Evolutionary conservation across 495 filamentous ascomycete species (phyloP).

Genomic region (Penicillium steckii): DNA sequence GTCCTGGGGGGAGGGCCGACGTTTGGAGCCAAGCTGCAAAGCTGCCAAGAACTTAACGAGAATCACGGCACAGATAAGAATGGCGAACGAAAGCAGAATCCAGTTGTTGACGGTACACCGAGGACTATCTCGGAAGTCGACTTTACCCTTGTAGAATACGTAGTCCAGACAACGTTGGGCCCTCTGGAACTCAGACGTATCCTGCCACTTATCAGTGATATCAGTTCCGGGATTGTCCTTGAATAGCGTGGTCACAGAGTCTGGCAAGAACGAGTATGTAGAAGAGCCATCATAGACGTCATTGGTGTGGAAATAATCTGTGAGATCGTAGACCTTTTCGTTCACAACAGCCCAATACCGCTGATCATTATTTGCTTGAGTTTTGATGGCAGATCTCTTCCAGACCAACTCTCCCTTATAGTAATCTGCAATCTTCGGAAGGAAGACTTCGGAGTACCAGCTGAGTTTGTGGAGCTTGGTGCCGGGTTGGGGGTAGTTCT

Average conservation of each 20-base stretch:
- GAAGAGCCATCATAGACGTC: constrained; percentile 45
- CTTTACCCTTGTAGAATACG: constrained; percentile 76
- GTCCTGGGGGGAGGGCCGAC: constrained; percentile 85
- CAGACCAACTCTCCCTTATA: constrained; percentile 88
- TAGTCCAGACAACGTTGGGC: constrained; percentile 78
- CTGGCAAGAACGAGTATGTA: constrained; percentile 67
- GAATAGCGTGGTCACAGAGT: constrained; percentile 60
- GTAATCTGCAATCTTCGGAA: constrained; percentile 78
- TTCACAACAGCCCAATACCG: constrained; percentile 80
- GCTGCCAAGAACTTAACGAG: constrained; percentile 89
- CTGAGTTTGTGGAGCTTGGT: constrained; percentile 58
- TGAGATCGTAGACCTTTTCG: constrained; percentile 79
- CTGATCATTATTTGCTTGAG: constrained; percentile 61
- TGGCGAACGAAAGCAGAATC: constrained; percentile 81
- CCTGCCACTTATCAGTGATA: constrained; percentile 64
- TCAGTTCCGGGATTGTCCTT: constrained; percentile 75
- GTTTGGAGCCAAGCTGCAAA: constrained; percentile 89
- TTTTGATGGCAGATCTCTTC: constrained; percentile 44
- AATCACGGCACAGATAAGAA: constrained; percentile 78
- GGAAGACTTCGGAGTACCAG: constrained; percentile 76
- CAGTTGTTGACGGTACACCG: constrained; percentile 89
- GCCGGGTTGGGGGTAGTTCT: constrained; percentile 43
- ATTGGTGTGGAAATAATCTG: constrained; percentile 80
- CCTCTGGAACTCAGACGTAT: constrained; percentile 49
- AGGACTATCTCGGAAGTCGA: constrained; percentile 77